phyloP scores from a whole-genome alignment of 1,139 yeast species.

The Taiozyma sp. region DNA sequence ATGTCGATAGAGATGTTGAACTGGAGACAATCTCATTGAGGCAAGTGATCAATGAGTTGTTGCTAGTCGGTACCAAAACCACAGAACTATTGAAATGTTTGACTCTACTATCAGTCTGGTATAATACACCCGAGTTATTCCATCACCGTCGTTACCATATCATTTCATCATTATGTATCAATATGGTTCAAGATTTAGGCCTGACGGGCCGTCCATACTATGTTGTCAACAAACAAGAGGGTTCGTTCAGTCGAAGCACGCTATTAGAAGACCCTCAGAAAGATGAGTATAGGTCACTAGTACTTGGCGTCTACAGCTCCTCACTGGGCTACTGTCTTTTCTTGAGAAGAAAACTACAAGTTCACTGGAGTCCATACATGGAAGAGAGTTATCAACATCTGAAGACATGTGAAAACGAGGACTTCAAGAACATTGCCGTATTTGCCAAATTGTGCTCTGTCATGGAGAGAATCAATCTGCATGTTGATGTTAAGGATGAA shows the following conservation, averaged over 20 bases:
- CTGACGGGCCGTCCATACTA: constrained; percentile 49
- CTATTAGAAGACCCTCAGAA: constrained; percentile 26
- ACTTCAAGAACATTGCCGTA: constrained; percentile 42
- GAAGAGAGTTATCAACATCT: constrained; percentile 56
- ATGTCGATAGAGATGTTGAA: constrained; percentile 34
- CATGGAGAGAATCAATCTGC: constrained; percentile 59
- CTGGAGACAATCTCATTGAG: constrained; percentile 59
- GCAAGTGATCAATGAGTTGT: constrained; percentile 54
- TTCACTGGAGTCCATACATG: constrained; percentile 44
- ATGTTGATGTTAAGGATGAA: constrained; percentile 37
- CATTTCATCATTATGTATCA: constrained; percentile 60
- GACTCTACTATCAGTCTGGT: constrained; percentile 67
- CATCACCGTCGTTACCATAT: constrained; percentile 76
- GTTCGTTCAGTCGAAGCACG: constrained; percentile 29
- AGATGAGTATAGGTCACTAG: constrained; percentile 39
- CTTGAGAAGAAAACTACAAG: constrained; percentile 46
- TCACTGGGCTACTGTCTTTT: constrained; percentile 52
- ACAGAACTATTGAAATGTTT: constrained; percentile 63
- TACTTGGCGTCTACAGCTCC: constrained; percentile 44
- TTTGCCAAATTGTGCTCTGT: constrained; percentile 57
- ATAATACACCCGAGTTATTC: constrained; percentile 77
- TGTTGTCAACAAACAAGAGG: constrained; percentile 36
- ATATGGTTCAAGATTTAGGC: constrained; percentile 74
- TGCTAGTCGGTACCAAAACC: constrained; percentile 70
- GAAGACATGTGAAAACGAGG: constrained; percentile 32